Conservation (phyloP, 2,329 filamentous ascomycete genomes). For the Aspergillus candidus region DNA sequence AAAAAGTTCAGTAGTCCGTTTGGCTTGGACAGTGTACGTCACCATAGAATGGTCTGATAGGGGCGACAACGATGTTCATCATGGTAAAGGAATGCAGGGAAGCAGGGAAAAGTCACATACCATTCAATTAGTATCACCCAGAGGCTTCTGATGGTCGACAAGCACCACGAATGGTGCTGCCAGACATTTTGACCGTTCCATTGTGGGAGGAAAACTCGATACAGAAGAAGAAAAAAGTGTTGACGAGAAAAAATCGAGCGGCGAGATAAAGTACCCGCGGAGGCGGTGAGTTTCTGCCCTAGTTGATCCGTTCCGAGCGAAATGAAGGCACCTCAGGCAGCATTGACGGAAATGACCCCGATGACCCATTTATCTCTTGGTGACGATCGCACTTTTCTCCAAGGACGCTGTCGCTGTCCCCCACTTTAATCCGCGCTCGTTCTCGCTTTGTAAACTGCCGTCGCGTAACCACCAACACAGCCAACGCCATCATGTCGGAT, state of each 20-base stretch:
- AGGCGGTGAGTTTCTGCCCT: constrained; percentile 25
- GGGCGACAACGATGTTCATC: constrained; percentile 59
- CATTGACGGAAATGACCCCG: too few relatives aligned
- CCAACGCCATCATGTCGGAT: constrained; percentile 44
- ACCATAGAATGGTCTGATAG: constrained; percentile 56
- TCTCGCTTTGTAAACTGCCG: too few relatives aligned
- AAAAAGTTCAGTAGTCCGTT: constrained; percentile 52
- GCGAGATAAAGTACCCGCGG: constrained; percentile 15
- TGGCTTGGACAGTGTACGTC: constrained; percentile 57
- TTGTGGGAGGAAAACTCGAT: constrained; percentile 13
- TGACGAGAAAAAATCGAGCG: constrained; percentile 9
- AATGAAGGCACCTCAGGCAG: constrained; percentile 6
- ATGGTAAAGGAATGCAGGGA: constrained; percentile 27
- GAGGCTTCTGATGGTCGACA: constrained; percentile 4
- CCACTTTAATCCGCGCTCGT: neutral
- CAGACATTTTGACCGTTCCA: constrained; percentile 8
- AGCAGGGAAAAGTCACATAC: constrained; percentile 20
- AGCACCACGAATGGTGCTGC: constrained; percentile 1
- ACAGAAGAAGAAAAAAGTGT: constrained; percentile 17
- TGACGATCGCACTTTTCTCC: too few relatives aligned
- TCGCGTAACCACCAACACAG: neutral
- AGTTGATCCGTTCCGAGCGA: constrained; percentile 15
- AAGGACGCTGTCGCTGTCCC: too few relatives aligned
- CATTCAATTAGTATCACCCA: constrained; percentile 13
- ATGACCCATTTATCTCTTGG: too few relatives aligned